Evolutionary conservation across 2,329 filamentous ascomycete genomes (phyloP), one percentile per base, ranked within the genome.

Genomic region (Colletotrichum chrysophilum): DNA sequence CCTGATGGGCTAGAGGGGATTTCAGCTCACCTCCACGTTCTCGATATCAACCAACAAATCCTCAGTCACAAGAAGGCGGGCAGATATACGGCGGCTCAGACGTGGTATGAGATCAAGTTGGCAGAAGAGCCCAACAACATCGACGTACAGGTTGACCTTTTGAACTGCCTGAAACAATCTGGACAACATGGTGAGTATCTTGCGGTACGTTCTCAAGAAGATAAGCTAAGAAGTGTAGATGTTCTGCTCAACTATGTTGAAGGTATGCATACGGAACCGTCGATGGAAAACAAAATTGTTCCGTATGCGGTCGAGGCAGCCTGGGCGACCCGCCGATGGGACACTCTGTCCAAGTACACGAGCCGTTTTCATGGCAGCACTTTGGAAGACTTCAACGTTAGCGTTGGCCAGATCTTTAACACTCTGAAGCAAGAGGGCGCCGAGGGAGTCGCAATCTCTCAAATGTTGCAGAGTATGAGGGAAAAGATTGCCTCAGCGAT

Each of bases 1-100:
- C 97, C 97, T 0, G 97, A 99, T 83, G 96, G 96, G 2, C 93
- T 99, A 38, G 96, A 98, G 82, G 97, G 97, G 4, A 96, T 99
- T 76, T 98, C 96, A 2, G 93, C 95, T 24, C 94, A 97, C 82
- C 88, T 98, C 4, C 94, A 94, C 74, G 92, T 96, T 13, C 87
- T 98, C n/a, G 95, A 97, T 78, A 93, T 98, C 66, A 94, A 98
- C 76, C 96, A 98, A 82, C 96, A 98, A 82, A 94, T 98, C 36
- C 89, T 98, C 71, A 95, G 97, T 80, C 96, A 99, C 85, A 92
- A 94, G 73, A 98, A 98, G 83, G 95, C 96, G 24, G 97, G 97
- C 5, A 90, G 96, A 77, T 99, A 97, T 96, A 93, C 95, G 18
- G 95, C 96, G 67, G 97, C 96, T 28, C 97, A 98, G 85, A 98